Evolutionary conservation across 495 filamentous ascomycete species (phyloP).

Genomic region (Hypoxylon trugodes): DNA sequence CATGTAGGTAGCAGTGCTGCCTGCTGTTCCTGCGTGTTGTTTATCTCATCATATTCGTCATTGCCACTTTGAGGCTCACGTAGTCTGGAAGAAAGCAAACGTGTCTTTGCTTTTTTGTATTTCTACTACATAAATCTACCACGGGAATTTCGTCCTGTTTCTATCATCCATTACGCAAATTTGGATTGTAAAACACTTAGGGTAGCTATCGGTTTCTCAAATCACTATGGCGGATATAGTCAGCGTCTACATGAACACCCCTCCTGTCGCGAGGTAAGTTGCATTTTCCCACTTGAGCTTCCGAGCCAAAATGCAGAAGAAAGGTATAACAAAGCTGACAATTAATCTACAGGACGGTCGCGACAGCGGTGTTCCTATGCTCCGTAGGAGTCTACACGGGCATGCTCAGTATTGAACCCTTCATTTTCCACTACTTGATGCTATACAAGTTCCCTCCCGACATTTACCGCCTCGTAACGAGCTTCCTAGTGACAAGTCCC

Average conservation of each 20-base stretch:
- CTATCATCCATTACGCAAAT: no score
- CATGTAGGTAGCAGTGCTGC: slow-evolving; percentile 39
- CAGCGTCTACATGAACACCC: slow-evolving; percentile 39
- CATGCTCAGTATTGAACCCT: slow-evolving; percentile 59
- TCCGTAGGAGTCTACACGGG: slow-evolving; percentile 70
- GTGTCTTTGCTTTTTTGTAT: slow-evolving; percentile 22
- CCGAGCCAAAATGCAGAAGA: not conserved
- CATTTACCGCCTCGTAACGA: slow-evolving; percentile 65
- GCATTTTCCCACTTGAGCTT: not conserved
- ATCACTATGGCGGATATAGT: slow-evolving; percentile 44
- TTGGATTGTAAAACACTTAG: no score
- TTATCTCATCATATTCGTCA: slow-evolving; percentile 32
- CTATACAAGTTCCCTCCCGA: slow-evolving; percentile 71
- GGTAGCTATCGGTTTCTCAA: no score
- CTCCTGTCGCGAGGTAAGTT: slow-evolving; percentile 45
- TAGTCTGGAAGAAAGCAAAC: slow-evolving; percentile 29
- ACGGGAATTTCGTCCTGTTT: not conserved
- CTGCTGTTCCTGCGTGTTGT: slow-evolving; percentile 38
- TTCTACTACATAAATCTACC: not conserved
- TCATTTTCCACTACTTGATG: slow-evolving; percentile 65
- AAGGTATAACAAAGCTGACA: slow-evolving; percentile 6
- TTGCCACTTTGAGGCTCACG: slow-evolving; percentile 36
- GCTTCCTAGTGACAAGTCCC: slow-evolving; percentile 75
- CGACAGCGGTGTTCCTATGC: slow-evolving; percentile 69
- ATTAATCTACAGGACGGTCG: slow-evolving; percentile 66